These are phyloP conservation scores for Torulaspora delbrueckii DNA, from an alignment of 805 yeast species.

Conservation along the genomic window DNA sequence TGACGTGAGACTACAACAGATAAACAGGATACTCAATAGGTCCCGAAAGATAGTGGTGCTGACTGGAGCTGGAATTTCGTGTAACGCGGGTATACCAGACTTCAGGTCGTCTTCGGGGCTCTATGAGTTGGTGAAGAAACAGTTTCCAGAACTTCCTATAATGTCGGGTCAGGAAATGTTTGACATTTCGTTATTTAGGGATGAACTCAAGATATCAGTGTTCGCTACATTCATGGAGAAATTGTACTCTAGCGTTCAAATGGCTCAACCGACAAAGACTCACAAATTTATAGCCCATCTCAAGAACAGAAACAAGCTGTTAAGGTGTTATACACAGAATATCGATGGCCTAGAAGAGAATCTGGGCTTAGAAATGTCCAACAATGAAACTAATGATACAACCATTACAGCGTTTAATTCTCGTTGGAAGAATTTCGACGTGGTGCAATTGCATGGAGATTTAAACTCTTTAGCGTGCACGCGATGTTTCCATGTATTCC, in stretches of 20 bases:
- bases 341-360: slow-evolving; percentile 81
- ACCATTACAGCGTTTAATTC: slow-evolving; percentile 34
- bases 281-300: slow-evolving; percentile 65
- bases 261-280: slow-evolving; percentile 77
- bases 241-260: slow-evolving; percentile 55
- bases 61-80: slow-evolving; percentile 96
- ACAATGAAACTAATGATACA: slow-evolving; percentile 28
- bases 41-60: slow-evolving; percentile 54
- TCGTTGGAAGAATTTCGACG: slow-evolving; percentile 62
- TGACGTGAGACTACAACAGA: slow-evolving; percentile 20
- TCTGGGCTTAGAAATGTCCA: slow-evolving; percentile 59
- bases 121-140: slow-evolving; percentile 64
- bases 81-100: slow-evolving; percentile 97
- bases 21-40: slow-evolving; percentile 27
- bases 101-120: slow-evolving; percentile 82
- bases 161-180: slow-evolving; percentile 87
- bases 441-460: slow-evolving; percentile 89
- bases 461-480: slow-evolving; percentile 73
- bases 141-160: slow-evolving; percentile 51
- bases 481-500: slow-evolving; percentile 51
- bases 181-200: slow-evolving; percentile 76
- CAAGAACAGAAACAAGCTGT: slow-evolving; percentile 57
- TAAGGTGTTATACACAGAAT: slow-evolving; percentile 91
- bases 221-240: slow-evolving; percentile 89
- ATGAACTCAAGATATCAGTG: slow-evolving; percentile 56